Conservation (phyloP, 2,329 filamentous ascomycete genomes). For the Ceratocystis diversiconidia region DNA sequence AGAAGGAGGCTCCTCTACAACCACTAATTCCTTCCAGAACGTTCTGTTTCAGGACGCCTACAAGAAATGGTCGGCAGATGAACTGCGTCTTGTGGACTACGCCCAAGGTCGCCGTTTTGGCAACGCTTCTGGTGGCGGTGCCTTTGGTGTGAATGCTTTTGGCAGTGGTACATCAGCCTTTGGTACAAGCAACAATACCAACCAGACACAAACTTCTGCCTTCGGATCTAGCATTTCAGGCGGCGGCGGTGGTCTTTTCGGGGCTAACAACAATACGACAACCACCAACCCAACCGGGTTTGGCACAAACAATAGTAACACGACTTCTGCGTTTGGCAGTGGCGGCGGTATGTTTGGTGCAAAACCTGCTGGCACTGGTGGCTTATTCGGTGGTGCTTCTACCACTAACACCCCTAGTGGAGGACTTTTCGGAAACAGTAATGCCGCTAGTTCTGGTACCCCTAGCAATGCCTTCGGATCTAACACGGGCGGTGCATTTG, state of each 20-base stretch:
- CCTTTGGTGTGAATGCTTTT: conserved; percentile 56
- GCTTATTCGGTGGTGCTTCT: conserved; percentile 30
- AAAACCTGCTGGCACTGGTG: conserved; percentile 22
- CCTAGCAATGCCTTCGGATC: conserved; percentile 18
- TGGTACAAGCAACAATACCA: conserved; percentile 23
- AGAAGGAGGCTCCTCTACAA: conserved; percentile 41
- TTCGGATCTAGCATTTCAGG: conserved; percentile 25
- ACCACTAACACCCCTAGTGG: conserved; percentile 20
- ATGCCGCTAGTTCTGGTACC: conserved; percentile 19
- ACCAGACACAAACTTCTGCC: conserved; percentile 22
- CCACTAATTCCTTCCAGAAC: conserved; percentile 57
- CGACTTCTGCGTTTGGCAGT: conserved; percentile 20
- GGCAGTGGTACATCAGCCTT: conserved; percentile 25
- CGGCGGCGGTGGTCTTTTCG: conserved; percentile 29
- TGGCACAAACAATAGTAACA: conserved; percentile 22
- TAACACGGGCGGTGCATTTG: conserved; percentile 22
- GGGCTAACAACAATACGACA: conserved; percentile 23
- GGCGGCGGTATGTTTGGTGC: conserved; percentile 29
- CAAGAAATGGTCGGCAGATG: conserved; percentile 81
- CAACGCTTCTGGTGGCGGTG: conserved; percentile 69
- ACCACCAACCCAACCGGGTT: conserved; percentile 21
- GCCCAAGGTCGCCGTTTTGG: conserved; percentile 71
- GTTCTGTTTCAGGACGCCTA: conserved; percentile 67
- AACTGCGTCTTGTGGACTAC: conserved; percentile 75
- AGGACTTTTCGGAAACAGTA: conserved; percentile 25